Evolutionary conservation across 495 filamentous ascomycete genomes (phyloP).

Genomic region (Thozetella sp.): DNA sequence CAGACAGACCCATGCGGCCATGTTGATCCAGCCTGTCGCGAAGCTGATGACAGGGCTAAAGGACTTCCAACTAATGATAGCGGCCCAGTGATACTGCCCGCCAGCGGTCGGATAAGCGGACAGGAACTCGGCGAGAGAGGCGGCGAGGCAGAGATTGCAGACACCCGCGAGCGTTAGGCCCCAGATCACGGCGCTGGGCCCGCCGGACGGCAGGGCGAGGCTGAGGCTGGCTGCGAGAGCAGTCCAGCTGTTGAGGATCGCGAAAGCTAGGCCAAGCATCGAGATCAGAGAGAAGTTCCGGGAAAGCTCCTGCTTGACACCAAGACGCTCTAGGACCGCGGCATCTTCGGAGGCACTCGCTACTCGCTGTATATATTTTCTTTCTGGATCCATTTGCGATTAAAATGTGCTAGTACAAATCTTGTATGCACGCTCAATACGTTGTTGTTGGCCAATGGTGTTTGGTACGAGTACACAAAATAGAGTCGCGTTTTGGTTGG

Average conservation of each 20-base stretch:
- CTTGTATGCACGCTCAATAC: too few relatives aligned
- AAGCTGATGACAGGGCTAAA: constrained; percentile 68
- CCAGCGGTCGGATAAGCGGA: constrained; percentile 71
- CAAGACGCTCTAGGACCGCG: constrained; percentile 55
- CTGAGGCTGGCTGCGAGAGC: constrained; percentile 55
- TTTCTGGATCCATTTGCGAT: too few relatives aligned
- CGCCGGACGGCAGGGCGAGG: constrained; percentile 53
- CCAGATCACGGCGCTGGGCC: constrained; percentile 56
- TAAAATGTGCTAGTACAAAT: too few relatives aligned
- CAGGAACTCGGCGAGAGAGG: constrained; percentile 73
- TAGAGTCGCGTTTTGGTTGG: too few relatives aligned
- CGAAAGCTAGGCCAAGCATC: constrained; percentile 62
- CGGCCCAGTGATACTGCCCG: constrained; percentile 79
- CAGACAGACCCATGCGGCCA: constrained; percentile 67
- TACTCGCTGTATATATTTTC: too few relatives aligned
- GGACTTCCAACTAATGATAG: constrained; percentile 58
- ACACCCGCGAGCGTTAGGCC: constrained; percentile 70
- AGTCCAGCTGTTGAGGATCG: constrained; percentile 63
- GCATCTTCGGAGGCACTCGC: constrained; percentile 32
- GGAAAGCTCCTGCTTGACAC: constrained; percentile 62
- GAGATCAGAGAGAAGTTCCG: constrained; percentile 60
- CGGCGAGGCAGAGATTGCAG: constrained; percentile 72
- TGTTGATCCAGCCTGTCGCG: constrained; percentile 78
- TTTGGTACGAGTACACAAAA: too few relatives aligned
- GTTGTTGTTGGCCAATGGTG: too few relatives aligned